Conservation (phyloP, 305 asterid genomes). For the Fraxinus ornus region DNA sequence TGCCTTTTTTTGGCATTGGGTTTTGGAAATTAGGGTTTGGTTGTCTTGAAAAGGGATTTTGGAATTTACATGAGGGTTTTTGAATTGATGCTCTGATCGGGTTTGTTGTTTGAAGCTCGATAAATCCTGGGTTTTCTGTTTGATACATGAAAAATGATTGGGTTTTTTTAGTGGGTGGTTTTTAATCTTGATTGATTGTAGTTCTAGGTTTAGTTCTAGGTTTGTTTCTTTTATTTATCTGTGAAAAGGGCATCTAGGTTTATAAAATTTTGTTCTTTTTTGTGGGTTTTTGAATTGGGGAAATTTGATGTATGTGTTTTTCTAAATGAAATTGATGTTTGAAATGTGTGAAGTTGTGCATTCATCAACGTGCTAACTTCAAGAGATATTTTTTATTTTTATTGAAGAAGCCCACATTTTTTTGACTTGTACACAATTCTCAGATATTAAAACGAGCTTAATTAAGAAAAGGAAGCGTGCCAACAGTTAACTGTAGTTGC, state of each 20-base stretch:
- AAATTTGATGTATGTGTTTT: slow-evolving; percentile 10
- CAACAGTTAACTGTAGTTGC: background rate
- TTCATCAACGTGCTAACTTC: background rate
- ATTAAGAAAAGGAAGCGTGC: background rate
- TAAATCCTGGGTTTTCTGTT: background rate
- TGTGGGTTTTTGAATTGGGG: slow-evolving; percentile 16
- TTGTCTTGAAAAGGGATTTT: background rate
- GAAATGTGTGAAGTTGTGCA: background rate
- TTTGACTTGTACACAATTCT: background rate
- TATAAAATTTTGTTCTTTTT: slow-evolving; percentile 13
- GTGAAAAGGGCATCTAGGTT: slow-evolving; percentile 23
- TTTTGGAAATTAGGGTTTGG: slow-evolving; percentile 17
- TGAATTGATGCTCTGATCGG: slow-evolving; percentile 13
- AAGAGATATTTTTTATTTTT: background rate
- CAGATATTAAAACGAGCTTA: background rate
- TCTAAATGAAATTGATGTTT: background rate
- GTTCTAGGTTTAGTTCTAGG: background rate
- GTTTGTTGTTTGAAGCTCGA: slow-evolving; percentile 3
- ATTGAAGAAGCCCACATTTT: background rate
- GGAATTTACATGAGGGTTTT: background rate
- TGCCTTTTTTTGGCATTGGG: background rate
- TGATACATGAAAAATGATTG: background rate
- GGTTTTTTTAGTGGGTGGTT: slow-evolving; percentile 1
- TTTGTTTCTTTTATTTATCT: background rate
- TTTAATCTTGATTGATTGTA: slow-evolving; percentile 2